Evolutionary conservation across 345 rosid genomes (phyloP).

Genomic region (thale cress (Arabidopsis thaliana)): DNA sequence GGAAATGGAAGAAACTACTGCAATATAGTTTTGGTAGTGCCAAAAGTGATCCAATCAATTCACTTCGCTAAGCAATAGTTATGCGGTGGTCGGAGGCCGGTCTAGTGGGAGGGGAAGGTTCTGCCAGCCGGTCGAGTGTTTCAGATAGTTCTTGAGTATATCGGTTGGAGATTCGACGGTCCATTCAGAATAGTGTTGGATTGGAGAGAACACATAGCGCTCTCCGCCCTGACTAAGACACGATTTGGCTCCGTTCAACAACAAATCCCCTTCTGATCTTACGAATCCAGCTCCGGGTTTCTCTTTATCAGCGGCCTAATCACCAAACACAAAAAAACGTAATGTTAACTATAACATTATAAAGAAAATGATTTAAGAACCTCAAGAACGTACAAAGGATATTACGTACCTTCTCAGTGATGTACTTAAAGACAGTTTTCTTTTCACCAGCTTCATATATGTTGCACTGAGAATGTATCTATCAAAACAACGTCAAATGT

Average conservation of each 20-base stretch:
- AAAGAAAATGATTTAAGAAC: constrained; percentile 4
- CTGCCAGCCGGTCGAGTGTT: constrained; percentile 83
- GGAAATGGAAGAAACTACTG: too few relatives aligned
- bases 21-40: background rate
- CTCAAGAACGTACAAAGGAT: background rate
- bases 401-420: constrained; percentile 70
- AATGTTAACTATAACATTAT: constrained; percentile 5
- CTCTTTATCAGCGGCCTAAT: constrained; percentile 77
- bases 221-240: constrained; percentile 55
- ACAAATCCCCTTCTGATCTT: constrained; percentile 82
- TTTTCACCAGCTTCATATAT: constrained; percentile 94
- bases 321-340: constrained; percentile 13
- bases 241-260: constrained; percentile 64
- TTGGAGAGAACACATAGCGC: constrained; percentile 63
- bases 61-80: background rate
- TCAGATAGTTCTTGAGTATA: constrained; percentile 71
- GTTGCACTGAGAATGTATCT: constrained; percentile 95
- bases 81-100: background rate
- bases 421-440: constrained; percentile 87
- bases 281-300: constrained; percentile 58
- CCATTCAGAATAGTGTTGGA: constrained; percentile 72
- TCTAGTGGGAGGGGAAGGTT: constrained; percentile 61
- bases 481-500: constrained; percentile 24
- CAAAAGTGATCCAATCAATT: background rate
- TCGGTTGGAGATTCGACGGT: constrained; percentile 72